phyloP scores from a whole-genome alignment of 345 rosid species.

The Acer negundo region DNA sequence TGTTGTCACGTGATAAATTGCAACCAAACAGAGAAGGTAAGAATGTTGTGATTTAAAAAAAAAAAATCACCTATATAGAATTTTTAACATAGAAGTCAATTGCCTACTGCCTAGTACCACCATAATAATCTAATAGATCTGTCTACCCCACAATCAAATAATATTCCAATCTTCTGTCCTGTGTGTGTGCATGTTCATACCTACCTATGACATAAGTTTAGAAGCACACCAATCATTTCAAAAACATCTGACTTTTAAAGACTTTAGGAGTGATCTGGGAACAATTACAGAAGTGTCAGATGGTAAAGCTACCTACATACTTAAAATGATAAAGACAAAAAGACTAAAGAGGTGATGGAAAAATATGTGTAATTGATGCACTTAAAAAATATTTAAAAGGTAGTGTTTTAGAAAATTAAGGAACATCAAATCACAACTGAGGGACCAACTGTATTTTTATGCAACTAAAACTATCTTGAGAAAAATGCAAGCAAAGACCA shows the following conservation, averaged over 20 bases:
- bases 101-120: background rate
- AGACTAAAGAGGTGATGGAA: background rate
- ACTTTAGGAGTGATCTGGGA: background rate
- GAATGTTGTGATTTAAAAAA: too few relatives aligned
- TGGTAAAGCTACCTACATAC: background rate
- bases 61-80: background rate
- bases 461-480: background rate
- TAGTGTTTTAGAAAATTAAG: background rate
- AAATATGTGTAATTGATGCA: background rate
- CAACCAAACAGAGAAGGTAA: too few relatives aligned
- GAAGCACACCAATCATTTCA: background rate
- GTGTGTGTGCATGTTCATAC: background rate
- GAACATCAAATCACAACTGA: background rate
- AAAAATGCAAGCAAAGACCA: background rate
- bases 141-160: background rate
- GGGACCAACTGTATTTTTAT: background rate
- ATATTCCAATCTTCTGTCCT: background rate
- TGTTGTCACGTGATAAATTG: too few relatives aligned
- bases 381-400: background rate
- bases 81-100: background rate
- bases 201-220: background rate
- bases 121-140: background rate
- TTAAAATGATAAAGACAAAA: background rate
- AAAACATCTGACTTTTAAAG: background rate
- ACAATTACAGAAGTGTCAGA: background rate